phyloP scores from a whole-genome alignment of 192 early-diverging fungal genomes.

The Backusella psychrophila region DNA sequence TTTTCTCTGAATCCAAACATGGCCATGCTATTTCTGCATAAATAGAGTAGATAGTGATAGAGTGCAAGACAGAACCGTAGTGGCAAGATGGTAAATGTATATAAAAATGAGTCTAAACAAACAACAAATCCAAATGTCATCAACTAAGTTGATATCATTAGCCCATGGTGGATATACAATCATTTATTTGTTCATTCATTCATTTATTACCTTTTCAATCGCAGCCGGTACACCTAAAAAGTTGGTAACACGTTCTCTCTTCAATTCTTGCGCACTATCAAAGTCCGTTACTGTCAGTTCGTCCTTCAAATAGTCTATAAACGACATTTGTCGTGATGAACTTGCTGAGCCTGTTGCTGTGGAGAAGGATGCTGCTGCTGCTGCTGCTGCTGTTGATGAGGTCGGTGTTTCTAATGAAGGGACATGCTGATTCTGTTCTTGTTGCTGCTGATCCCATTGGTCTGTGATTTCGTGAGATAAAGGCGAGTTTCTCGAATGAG shows the following conservation, averaged over 20 bases:
- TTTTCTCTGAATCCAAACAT: conserved; percentile 31
- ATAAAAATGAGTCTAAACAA: conserved; percentile 93
- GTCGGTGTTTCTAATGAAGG: not conserved
- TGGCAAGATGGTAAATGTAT: conserved; percentile 94
- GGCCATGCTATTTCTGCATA: conserved; percentile 36
- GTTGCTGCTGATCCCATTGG: not conserved
- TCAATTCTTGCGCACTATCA: conserved; percentile 76
- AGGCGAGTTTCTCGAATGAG: not conserved
- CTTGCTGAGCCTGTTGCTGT: not conserved
- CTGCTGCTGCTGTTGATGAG: not conserved
- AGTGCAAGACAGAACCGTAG: conserved; percentile 76
- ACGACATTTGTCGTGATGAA: conserved; percentile 27
- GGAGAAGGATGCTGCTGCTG: not conserved
- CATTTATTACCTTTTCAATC: conserved; percentile 77
- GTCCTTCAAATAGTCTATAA: conserved; percentile 62
- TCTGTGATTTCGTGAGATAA: not conserved
- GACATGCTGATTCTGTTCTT: not conserved
- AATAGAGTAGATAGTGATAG: conserved; percentile 38
- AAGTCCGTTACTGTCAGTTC: conserved; percentile 64
- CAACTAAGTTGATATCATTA: conserved; percentile 46
- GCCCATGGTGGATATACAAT: not conserved
- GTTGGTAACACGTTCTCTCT: conserved; percentile 83
- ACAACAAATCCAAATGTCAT: conserved; percentile 89
- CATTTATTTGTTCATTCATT: too few relatives aligned
- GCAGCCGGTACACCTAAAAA: conserved; percentile 85